Evolutionary conservation across 2,329 filamentous ascomycete species (phyloP), one percentile per base, ranked within the genome.

Genomic region (Aspergillus terreus): DNA sequence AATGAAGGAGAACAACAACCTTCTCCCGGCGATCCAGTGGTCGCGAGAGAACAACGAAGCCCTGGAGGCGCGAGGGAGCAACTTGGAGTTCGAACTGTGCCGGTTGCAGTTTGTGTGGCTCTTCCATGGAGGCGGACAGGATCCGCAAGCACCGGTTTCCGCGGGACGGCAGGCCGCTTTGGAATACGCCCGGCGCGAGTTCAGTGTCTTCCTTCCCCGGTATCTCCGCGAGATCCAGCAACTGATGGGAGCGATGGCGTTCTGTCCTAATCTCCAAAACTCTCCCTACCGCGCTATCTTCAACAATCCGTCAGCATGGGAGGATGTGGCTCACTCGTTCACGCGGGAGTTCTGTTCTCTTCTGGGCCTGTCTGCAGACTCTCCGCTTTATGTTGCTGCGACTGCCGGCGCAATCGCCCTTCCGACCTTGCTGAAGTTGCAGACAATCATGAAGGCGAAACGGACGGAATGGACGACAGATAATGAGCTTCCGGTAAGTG

Each of bases 381-480:
- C 90, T 0, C 94, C 94, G 0, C 83, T 99, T 10, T 96, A 96
- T 69, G 85, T 96, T 25, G 92, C 94, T 44, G 87, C 88, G 2
- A 97, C 92, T 10, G 94, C 94, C 1, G 94, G 94, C 43, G 86
- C 90, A 9, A 94, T 99, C 46, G 92, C 94, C 0, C 78, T 99
- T 0, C 94, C 94, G 0, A 89, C 87, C 12, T 79, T 97, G 4
- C 80, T 95, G 61, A 99, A 97, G 71, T 85, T 95, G 65, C 89
- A 90, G 52, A 84, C 82, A 3, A 92, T 94, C 65, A 92, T 95
- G 78, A 88, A 88, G 63, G 85, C 90, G 61, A 92, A 92, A 71
- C 85, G 89, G 56, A 95, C 92, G 0, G 92, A 95, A 71, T 99
- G 94, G 94, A 96, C 92, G 0, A 92, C 90, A 4, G 82, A 88